Conservation (phyloP, 106 monocot species). For the Posidonia australis region DNA sequence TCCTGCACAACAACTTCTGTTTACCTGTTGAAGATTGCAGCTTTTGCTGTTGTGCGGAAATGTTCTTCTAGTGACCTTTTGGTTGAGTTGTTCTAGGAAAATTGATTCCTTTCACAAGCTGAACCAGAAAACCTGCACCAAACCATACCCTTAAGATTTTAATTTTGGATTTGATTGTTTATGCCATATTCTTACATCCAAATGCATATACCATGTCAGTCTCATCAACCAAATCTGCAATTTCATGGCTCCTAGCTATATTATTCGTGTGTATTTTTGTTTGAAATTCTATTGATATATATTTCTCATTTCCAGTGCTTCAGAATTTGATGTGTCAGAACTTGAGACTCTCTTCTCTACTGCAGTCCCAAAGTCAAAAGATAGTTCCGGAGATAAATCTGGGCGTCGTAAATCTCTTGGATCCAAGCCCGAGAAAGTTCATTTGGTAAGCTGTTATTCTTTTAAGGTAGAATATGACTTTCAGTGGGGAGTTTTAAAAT, state of each 20-base stretch:
- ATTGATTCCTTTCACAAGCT: too few relatives aligned
- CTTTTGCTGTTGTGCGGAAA: too few relatives aligned
- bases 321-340: constrained; percentile 92
- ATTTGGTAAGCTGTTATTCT: constrained; percentile 48
- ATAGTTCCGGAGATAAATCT: constrained; percentile 47
- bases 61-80: too few relatives aligned
- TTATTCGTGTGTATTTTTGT: not conserved
- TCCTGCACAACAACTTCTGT: too few relatives aligned
- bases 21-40: too few relatives aligned
- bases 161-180: not conserved
- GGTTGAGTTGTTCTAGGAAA: too few relatives aligned
- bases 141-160: too few relatives aligned
- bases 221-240: not conserved
- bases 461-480: not conserved
- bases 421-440: constrained; percentile 89
- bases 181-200: not conserved
- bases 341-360: constrained; percentile 87
- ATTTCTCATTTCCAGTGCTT: constrained; percentile 35
- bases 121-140: too few relatives aligned
- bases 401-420: constrained; percentile 87
- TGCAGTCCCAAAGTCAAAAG: constrained; percentile 64
- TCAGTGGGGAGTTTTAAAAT: not conserved
- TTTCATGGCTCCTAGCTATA: not conserved
- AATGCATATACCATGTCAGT: not conserved
- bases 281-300: not conserved